Conservation (phyloP, 208 protist genomes). For the Crithidia thermophila region DNA sequence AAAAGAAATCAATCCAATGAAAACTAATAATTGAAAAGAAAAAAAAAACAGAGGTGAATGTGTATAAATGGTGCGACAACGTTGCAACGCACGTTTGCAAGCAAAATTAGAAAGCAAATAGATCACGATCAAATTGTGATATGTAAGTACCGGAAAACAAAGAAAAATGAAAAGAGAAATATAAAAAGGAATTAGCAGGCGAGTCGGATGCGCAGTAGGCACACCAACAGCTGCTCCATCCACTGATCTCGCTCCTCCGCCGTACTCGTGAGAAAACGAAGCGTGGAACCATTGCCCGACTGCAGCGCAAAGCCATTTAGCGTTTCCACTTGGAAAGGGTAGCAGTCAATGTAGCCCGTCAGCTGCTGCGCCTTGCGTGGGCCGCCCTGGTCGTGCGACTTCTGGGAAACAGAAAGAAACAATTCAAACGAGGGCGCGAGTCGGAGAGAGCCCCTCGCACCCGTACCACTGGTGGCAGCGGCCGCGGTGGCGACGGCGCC, state of each 20-base stretch:
- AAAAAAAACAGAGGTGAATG: no score
- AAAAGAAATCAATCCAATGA: slow-evolving; percentile 7
- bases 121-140: no score
- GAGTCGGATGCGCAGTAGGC: slow-evolving; percentile 2
- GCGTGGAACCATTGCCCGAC: slow-evolving; percentile 35
- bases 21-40: background rate
- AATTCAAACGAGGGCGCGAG: slow-evolving; percentile 8
- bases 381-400: slow-evolving; percentile 9
- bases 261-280: slow-evolving; percentile 46
- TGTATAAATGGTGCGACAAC: no score
- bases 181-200: background rate
- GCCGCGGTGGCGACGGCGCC: background rate
- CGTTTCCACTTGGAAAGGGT: background rate
- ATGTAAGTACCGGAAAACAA: no score
- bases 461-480: no score
- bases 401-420: slow-evolving; percentile 12
- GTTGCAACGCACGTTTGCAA: no score
- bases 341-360: slow-evolving; percentile 26
- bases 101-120: no score
- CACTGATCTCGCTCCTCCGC: slow-evolving; percentile 53
- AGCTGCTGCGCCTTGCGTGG: slow-evolving; percentile 20
- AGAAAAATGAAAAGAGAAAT: background rate
- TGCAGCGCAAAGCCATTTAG: slow-evolving; percentile 19
- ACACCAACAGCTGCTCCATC: slow-evolving; percentile 67
- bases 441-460: no score